Evolutionary conservation across 441 rosid genomes (phyloP), one percentile per base, ranked within the genome.

Genomic region (Flueggea neowawraea): DNA sequence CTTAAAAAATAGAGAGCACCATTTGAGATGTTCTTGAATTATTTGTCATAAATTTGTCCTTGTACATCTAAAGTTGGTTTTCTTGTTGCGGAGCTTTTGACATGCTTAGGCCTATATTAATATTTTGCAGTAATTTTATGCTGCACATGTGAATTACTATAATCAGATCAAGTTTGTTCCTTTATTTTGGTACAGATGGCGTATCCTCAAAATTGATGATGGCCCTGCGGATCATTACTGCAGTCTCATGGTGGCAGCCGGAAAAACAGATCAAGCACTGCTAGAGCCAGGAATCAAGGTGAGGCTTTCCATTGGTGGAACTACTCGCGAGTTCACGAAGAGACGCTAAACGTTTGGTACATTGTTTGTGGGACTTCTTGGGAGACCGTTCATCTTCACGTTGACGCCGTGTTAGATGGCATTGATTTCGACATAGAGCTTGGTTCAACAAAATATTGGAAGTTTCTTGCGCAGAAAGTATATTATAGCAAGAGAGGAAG

Each of bases 181-280:
- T 54, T 55, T 16, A 51, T 58, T 54, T 60, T 60, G 39, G 66
- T 28, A 11, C 96, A 91, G 97, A 72, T 86, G 87, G 83, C 86
- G 82, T 73, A 72, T 69, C 67, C 85, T 84, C 31, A 78, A 80
- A 67, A 56, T 72, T 48, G 82, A 89, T 61, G 92, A 88, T 39
- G 70, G 75, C 60, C 68, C 96, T 71, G 67, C 80, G 63, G 94
- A 87, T 69, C 91, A 83, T 70, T 87, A 79, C 78, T 81, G 78
- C 59, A 78, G 82, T 78, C 69, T 84, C 55, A 65, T 86, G 73
- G 82, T 87, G 92, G 87, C 85, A 59, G 84, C 94, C 68, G 94
- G 89, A 67, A 91, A 89, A 74, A n/a, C n/a, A n/a, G n/a, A 75
- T 81, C 56, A 71, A 32, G 33, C 60, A 73, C 5, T 81, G 82